A percentile compares a stretch with the other conserved stretches of the same genome.
These are phyloP conservation scores for Cupressus sempervirens DNA, from an alignment of 75 land plant genomes.

Conservation along the genomic window DNA sequence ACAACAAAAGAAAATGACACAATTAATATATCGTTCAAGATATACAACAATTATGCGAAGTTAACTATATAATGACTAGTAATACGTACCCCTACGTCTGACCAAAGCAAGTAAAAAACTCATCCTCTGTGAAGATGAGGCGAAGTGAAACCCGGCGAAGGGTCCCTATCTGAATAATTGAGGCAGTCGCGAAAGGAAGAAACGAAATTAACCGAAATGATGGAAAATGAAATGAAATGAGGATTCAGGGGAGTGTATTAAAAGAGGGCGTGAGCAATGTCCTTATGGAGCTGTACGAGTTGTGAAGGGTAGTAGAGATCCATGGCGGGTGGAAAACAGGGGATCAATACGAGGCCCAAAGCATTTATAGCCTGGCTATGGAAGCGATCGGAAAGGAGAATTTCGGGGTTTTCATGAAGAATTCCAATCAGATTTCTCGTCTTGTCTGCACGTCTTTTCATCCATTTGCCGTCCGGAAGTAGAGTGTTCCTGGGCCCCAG, in stretches of 20 bases:
- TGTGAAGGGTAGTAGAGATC: neutral
- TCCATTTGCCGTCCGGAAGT: neutral
- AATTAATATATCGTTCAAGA: too few species aligned
- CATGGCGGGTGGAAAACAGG: neutral
- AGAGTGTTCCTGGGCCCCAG: neutral
- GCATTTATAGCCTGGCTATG: constrained; percentile 1
- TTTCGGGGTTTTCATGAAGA: neutral
- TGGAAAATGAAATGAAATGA: neutral
- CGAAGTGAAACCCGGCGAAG: neutral
- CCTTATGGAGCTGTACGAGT: neutral
- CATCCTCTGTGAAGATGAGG: neutral
- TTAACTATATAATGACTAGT: too few species aligned
- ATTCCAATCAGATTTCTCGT: too few species aligned
- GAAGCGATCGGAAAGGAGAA: neutral
- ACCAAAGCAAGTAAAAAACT: too few species aligned
- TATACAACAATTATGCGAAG: too few species aligned
- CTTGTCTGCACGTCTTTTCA: neutral
- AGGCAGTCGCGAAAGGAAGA: too few species aligned
- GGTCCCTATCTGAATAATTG: too few species aligned
- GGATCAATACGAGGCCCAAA: neutral
- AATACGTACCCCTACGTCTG: too few species aligned
- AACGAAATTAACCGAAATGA: neutral
- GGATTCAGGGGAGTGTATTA: neutral
- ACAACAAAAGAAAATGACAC: too few species aligned
- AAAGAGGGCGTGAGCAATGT: too few species aligned